Percentiles rank a stretch among this genome's conserved stretches.
phyloP scores from a whole-genome alignment of 2,329 filamentous ascomycete genomes.

The Talaromyces sp. region DNA sequence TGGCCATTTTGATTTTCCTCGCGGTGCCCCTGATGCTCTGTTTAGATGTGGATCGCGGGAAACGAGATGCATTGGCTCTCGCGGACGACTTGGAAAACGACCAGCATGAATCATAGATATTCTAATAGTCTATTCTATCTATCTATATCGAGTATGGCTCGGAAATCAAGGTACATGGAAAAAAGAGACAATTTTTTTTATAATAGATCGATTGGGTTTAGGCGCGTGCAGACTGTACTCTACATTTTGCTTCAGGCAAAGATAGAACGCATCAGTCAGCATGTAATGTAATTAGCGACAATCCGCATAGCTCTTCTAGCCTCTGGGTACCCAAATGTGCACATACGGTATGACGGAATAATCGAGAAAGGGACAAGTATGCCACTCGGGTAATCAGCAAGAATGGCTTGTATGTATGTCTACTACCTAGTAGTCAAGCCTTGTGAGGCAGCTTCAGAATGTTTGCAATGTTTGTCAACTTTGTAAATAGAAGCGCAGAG shows the following conservation, averaged over 20 bases:
- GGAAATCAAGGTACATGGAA: not conserved
- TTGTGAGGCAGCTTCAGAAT: constrained; percentile 1
- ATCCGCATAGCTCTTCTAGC: not conserved
- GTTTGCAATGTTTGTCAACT: not conserved
- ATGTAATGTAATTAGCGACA: constrained; percentile 1
- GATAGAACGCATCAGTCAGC: not conserved
- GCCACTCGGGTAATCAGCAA: not conserved
- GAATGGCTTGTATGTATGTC: not conserved
- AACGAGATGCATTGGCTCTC: constrained; percentile 62
- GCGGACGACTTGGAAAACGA: constrained; percentile 49
- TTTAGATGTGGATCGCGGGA: constrained; percentile 78
- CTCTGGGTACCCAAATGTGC: too few relatives aligned
- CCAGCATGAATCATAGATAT: not conserved
- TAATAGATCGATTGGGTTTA: not conserved
- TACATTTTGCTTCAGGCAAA: not conserved
- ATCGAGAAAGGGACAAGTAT: not conserved
- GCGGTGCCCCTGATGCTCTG: constrained; percentile 81
- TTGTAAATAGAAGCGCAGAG: not conserved
- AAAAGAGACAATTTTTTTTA: not conserved
- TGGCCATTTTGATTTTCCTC: constrained; percentile 76
- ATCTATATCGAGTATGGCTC: not conserved
- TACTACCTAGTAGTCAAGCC: not conserved
- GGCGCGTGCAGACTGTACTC: not conserved
- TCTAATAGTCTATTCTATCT: not conserved
- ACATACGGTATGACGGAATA: not conserved